These are phyloP conservation scores for Myriosclerotinia scirpicola DNA, from an alignment of 2,329 filamentous ascomycete species.

Conservation along the genomic window DNA sequence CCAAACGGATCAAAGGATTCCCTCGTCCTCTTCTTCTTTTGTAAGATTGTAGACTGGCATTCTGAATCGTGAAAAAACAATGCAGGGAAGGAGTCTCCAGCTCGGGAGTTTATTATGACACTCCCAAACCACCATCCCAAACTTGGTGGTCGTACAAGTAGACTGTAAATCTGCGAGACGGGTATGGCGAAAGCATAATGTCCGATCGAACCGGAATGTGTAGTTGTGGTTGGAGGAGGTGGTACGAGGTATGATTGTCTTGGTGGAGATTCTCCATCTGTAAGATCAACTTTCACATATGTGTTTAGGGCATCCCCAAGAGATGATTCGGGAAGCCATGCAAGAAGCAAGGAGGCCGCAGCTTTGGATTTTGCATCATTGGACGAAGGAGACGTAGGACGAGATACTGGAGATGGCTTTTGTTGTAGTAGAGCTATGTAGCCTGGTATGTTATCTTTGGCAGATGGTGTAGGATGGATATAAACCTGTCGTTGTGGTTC, in stretches of 20 bases:
- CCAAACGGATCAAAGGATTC: slow-evolving; percentile 91
- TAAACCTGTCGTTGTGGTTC: slow-evolving; percentile 67
- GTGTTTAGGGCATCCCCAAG: slow-evolving; percentile 83
- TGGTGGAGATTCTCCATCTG: slow-evolving; percentile 76
- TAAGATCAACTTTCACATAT: slow-evolving; percentile 94
- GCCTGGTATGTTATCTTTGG: slow-evolving; percentile 93
- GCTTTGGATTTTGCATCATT: slow-evolving; percentile 50
- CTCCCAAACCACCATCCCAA: slow-evolving; percentile 99
- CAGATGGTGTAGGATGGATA: slow-evolving; percentile 86
- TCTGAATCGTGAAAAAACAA: slow-evolving; percentile 98
- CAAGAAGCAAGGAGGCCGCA: slow-evolving; percentile 76
- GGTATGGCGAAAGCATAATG: slow-evolving; percentile 91
- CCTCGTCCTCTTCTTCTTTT: slow-evolving; percentile 80
- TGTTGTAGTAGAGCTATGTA: slow-evolving; percentile 94
- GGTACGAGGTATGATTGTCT: slow-evolving; percentile 89
- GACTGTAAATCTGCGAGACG: slow-evolving; percentile 83
- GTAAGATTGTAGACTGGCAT: slow-evolving; percentile 91
- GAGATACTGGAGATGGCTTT: slow-evolving; percentile 53
- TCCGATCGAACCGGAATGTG: slow-evolving; percentile 68
- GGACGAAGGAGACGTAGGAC: slow-evolving; percentile 36
- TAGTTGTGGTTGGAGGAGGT: slow-evolving; percentile 81
- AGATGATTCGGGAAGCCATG: slow-evolving; percentile 88
- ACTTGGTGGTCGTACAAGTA: slow-evolving; percentile 87
- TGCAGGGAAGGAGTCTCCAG: slow-evolving; percentile 90
- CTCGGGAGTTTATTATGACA: slow-evolving; percentile 85